Evolutionary conservation across 208 protist genomes (phyloP).

Genomic region (Leishmania arabica): DNA sequence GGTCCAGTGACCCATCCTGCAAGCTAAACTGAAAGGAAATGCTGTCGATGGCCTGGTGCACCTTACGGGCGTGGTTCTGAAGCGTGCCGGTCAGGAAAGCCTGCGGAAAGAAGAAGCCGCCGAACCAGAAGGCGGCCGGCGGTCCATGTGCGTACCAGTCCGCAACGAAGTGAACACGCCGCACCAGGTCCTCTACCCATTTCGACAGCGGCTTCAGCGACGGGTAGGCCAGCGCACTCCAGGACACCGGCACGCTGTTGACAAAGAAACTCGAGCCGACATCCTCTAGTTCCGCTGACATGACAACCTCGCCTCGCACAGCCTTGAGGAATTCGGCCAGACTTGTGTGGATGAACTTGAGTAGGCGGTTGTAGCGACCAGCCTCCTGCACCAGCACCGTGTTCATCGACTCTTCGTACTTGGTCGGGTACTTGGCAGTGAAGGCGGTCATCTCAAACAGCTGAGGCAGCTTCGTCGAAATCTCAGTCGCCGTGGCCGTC

Average conservation of each 20-base stretch:
- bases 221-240: conserved; percentile 93
- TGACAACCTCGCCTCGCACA: conserved; percentile 96
- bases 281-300: conserved; percentile 95
- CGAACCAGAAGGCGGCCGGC: conserved; percentile 95
- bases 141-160: conserved; percentile 87
- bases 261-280: conserved; percentile 95
- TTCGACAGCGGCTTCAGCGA: conserved; percentile 96
- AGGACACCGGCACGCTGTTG: conserved; percentile 94
- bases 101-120: conserved; percentile 98
- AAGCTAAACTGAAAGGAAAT: conserved; percentile 94
- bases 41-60: conserved; percentile 95
- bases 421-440: conserved; percentile 85
- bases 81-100: conserved; percentile 96
- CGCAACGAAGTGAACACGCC: conserved; percentile 90
- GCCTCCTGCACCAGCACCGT: conserved; percentile 95
- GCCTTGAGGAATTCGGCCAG: conserved; percentile 95
- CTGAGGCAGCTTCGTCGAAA: conserved; percentile 83
- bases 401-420: conserved; percentile 96
- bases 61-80: conserved; percentile 96
- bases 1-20: conserved; percentile 25
- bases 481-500: conserved; percentile 75
- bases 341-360: conserved; percentile 86
- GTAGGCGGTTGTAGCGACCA: conserved; percentile 94
- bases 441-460: conserved; percentile 88
- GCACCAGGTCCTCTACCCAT: conserved; percentile 96